phyloP scores from a whole-genome alignment of 306 rosid genomes.

The Prunus mongolica region DNA sequence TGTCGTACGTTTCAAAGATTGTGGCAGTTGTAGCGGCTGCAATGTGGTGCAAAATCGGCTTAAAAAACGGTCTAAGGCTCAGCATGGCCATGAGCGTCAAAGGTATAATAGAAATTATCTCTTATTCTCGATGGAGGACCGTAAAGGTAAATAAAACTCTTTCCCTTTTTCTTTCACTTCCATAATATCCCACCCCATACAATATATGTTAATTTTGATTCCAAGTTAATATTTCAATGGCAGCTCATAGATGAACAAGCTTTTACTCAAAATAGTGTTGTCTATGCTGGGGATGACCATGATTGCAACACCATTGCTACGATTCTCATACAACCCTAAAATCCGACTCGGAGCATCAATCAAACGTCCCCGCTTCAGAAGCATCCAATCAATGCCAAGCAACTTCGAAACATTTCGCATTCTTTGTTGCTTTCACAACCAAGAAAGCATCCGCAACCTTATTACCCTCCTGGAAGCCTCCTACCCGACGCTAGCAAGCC shows the following conservation, averaged over 20 bases:
- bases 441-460: constrained; percentile 42
- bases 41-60: constrained; percentile 46
- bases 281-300: constrained; percentile 44
- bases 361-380: constrained; percentile 18
- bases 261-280: constrained; percentile 48
- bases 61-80: constrained; percentile 56
- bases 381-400: neutral
- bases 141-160: constrained; percentile 30
- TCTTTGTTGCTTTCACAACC: constrained; percentile 54
- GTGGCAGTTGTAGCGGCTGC: constrained; percentile 48
- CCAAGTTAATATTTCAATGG: neutral
- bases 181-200: too few species aligned
- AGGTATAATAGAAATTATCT: constrained; percentile 54
- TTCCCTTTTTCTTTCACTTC: too few species aligned
- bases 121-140: constrained; percentile 29
- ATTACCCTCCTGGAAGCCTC: constrained; percentile 61
- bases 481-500: constrained; percentile 39
- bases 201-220: too few species aligned
- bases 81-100: constrained; percentile 59
- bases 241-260: constrained; percentile 52
- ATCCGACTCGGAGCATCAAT: constrained; percentile 21
- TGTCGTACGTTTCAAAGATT: constrained; percentile 40
- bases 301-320: constrained; percentile 48
- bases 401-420: constrained; percentile 14
- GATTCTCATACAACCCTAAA: constrained; percentile 46